Conservation (phyloP, 495 filamentous ascomycete genomes). For the Mytilinidion resinicola region DNA sequence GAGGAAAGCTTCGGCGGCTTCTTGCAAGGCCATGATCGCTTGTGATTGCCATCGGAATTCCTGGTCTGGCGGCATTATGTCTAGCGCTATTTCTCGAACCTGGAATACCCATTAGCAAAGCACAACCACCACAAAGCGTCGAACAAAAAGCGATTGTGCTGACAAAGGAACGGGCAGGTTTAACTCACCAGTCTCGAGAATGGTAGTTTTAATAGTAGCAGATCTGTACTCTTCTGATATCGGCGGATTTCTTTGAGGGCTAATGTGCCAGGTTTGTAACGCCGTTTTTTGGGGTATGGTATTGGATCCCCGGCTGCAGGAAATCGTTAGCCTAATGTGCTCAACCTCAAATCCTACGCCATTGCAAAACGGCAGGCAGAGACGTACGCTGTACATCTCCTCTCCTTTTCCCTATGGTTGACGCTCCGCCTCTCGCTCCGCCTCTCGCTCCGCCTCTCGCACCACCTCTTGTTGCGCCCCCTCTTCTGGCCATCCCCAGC, state of each 20-base stretch:
- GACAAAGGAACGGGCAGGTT: no score
- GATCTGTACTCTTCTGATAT: slow-evolving; percentile 76
- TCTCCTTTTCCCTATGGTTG: neutral
- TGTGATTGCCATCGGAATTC: slow-evolving; percentile 84
- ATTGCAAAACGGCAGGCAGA: neutral
- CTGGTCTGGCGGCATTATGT: slow-evolving; percentile 46
- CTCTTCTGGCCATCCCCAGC: slow-evolving; percentile 1
- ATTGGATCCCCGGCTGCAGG: slow-evolving; percentile 63
- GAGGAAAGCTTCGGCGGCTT: slow-evolving; percentile 86
- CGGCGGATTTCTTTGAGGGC: slow-evolving; percentile 80
- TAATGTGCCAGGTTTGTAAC: slow-evolving; percentile 79
- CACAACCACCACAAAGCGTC: neutral
- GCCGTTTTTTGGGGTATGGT: slow-evolving; percentile 53
- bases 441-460: neutral
- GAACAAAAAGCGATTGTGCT: neutral
- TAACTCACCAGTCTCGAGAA: slow-evolving; percentile 72
- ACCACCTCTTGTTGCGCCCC: neutral
- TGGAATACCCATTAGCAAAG: slow-evolving; percentile 29
- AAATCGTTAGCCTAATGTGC: slow-evolving; percentile 5
- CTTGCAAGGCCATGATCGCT: slow-evolving; percentile 82
- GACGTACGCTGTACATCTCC: neutral
- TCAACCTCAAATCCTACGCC: no score
- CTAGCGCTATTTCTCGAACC: slow-evolving; percentile 77
- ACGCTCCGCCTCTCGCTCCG: neutral
- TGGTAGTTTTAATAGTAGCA: slow-evolving; percentile 73